Evolutionary conservation across 75 land plant species (phyloP).

Genomic region (Picea glauca): DNA sequence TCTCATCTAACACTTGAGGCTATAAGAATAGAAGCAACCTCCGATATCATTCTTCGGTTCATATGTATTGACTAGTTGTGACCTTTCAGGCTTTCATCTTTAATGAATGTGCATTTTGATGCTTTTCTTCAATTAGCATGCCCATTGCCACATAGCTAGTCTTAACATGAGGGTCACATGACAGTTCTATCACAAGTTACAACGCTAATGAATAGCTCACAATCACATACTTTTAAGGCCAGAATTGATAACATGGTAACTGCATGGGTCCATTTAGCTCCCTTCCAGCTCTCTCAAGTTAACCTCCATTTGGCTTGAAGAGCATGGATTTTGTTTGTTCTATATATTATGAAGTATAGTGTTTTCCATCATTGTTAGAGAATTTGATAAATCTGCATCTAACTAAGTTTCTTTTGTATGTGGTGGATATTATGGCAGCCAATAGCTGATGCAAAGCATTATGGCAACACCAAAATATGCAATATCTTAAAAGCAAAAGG

Average conservation of each 20-base stretch:
- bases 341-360: background rate
- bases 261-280: background rate
- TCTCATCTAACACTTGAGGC: background rate
- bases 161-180: background rate
- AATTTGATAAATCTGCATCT: background rate
- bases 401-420: background rate
- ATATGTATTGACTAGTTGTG: background rate
- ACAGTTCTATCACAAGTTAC: background rate
- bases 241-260: background rate
- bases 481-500: slow-evolving; percentile 69
- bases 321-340: background rate
- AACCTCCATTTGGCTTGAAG: background rate
- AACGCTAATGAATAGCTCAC: background rate
- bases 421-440: slow-evolving; percentile 41
- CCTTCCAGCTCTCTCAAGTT: background rate
- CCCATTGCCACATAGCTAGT: background rate
- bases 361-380: background rate
- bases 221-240: background rate
- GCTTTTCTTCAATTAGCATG: background rate
- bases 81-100: background rate
- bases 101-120: background rate
- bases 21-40: background rate
- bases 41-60: background rate
- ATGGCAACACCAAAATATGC: slow-evolving; percentile 70
- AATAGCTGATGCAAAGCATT: slow-evolving; percentile 84